A percentile compares a stretch with the other conserved stretches of the same genome.
Evolutionary conservation across 805 yeast genomes (phyloP).

Genomic region (Lachancea quebecensis): DNA sequence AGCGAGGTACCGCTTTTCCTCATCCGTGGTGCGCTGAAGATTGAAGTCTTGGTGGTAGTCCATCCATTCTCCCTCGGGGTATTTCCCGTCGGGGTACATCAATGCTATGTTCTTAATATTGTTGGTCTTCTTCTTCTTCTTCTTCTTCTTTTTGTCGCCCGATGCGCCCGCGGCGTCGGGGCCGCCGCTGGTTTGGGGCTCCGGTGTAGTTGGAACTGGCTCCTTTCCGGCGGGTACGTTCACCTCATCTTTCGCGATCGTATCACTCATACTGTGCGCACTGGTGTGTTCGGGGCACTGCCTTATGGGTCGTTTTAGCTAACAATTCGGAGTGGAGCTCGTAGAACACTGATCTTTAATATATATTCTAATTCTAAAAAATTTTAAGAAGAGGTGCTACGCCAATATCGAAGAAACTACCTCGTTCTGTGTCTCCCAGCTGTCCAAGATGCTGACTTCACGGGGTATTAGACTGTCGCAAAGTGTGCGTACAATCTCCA

Average conservation of each 20-base stretch:
- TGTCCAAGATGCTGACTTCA: background rate
- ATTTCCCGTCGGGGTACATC: slow-evolving; percentile 62
- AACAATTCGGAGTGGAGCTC: too few species aligned
- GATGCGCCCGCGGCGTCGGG: slow-evolving; percentile 1
- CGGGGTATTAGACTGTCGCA: background rate
- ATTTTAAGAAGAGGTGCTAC: background rate
- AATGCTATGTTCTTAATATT: slow-evolving; percentile 56
- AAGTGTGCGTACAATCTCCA: slow-evolving; percentile 5
- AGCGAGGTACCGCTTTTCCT: slow-evolving; percentile 76
- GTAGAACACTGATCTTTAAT: too few species aligned
- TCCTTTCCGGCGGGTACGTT: background rate
- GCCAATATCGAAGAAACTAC: background rate
- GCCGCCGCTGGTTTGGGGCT: background rate
- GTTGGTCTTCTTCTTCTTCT: slow-evolving; percentile 47
- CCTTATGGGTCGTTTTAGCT: too few species aligned
- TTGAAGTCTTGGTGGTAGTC: slow-evolving; percentile 65
- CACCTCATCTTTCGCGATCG: too few species aligned
- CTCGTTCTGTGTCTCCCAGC: background rate
- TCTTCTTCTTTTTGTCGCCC: slow-evolving; percentile 45
- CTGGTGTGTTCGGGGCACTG: too few species aligned
- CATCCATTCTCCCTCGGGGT: slow-evolving; percentile 83
- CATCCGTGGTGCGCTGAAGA: slow-evolving; percentile 70
- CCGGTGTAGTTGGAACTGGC: background rate
- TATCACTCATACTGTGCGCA: too few species aligned
- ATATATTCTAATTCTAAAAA: background rate